These are phyloP conservation scores for Skeletonema menzelii DNA, from an alignment of 108 stramenopile genomes.

Conservation along the genomic window DNA sequence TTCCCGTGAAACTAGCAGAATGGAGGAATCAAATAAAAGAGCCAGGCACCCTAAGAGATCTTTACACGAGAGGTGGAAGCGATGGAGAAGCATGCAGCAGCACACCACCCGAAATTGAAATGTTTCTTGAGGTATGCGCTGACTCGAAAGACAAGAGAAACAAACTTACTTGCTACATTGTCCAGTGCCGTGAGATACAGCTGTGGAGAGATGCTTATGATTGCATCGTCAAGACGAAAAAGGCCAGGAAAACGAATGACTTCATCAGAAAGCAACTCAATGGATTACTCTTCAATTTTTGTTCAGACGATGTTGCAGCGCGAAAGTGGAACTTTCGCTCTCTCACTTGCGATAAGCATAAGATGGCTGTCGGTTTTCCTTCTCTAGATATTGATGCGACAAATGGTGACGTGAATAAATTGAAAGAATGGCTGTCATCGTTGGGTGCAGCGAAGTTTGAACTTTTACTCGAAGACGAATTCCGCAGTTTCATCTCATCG, in stretches of 20 bases:
- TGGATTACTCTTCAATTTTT: constrained; percentile 9
- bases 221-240: constrained; percentile 4
- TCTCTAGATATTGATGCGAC: not conserved
- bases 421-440: constrained; percentile 16
- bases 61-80: not conserved
- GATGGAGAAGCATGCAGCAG: not conserved
- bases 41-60: constrained; percentile 13
- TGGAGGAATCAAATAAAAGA: constrained; percentile 28
- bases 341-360: constrained; percentile 21
- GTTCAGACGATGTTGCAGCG: not conserved
- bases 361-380: constrained; percentile 15
- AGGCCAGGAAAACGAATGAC: constrained; percentile 25
- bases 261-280: constrained; percentile 9
- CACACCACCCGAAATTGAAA: constrained; percentile 8
- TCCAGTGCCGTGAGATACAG: constrained; percentile 23
- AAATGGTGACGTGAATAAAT: not conserved
- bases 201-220: constrained; percentile 30
- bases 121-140: not conserved
- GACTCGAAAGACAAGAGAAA: not conserved
- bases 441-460: constrained; percentile 15
- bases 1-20: constrained; percentile 33
- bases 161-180: constrained; percentile 10
- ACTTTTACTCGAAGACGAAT: constrained; percentile 14
- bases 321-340: constrained; percentile 18
- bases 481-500: constrained; percentile 14